Evolutionary conservation across 2,329 filamentous ascomycete species (phyloP).

Genomic region (Kalmusia sp.): DNA sequence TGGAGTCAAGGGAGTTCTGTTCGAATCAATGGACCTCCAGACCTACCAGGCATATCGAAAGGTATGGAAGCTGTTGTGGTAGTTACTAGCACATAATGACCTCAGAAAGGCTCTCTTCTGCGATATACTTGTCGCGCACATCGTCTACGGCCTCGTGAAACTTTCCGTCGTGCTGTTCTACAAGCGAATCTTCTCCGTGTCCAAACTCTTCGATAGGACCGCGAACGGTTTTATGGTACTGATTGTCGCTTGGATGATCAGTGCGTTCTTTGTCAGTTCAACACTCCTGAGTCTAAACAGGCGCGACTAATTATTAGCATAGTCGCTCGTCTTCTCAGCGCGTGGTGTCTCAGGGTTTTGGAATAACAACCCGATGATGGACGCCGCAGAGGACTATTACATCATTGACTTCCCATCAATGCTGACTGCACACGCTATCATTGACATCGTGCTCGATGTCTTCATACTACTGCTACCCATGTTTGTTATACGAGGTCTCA

Average conservation of each 20-base stretch:
- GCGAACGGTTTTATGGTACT: neutral
- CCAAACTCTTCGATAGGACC: neutral
- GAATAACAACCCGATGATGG: too few species aligned
- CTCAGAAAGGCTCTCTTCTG: neutral
- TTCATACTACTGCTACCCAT: neutral
- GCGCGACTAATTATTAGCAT: too few species aligned
- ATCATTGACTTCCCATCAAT: neutral
- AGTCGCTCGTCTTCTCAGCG: too few species aligned
- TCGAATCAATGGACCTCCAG: neutral
- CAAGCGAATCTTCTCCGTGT: slow-evolving; percentile 4
- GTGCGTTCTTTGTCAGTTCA: neutral
- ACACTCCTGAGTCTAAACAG: too few species aligned
- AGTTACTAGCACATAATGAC: neutral
- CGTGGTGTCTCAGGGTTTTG: neutral
- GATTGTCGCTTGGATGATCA: neutral
- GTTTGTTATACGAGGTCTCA: neutral
- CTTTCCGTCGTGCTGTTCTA: slow-evolving; percentile 8
- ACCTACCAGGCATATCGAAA: neutral
- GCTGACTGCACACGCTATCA: neutral
- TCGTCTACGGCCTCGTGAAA: slow-evolving; percentile 7
- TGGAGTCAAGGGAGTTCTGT: neutral
- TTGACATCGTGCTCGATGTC: slow-evolving; percentile 1
- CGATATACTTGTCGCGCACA: neutral
- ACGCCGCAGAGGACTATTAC: too few species aligned
- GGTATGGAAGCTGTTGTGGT: neutral